These are phyloP conservation scores for Xylaria sp. DNA, from an alignment of 2,329 filamentous ascomycete genomes.

Conservation along the genomic window DNA sequence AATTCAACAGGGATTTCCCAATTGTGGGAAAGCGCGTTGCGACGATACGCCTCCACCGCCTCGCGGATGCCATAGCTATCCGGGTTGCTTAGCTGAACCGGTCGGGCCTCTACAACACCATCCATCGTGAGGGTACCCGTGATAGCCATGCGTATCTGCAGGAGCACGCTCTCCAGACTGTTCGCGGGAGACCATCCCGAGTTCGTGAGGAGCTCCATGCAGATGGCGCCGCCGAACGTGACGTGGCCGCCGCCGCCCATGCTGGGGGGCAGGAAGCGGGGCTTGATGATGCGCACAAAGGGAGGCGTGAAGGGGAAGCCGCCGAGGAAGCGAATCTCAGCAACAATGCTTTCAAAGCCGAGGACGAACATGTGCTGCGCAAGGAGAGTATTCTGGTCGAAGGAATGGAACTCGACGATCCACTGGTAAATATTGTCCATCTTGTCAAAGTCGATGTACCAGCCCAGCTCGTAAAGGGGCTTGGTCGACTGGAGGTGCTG, in stretches of 20 bases:
- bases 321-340: conserved; percentile 76
- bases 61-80: conserved; percentile 58
- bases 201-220: conserved; percentile 79
- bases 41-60: conserved; percentile 66
- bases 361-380: conserved; percentile 65
- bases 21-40: conserved; percentile 63
- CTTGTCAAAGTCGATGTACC: conserved; percentile 68
- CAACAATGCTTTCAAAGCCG: conserved; percentile 61
- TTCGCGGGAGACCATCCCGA: conserved; percentile 72
- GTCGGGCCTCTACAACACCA: no score
- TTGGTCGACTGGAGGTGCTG: conserved; percentile 58
- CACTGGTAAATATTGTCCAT: conserved; percentile 79
- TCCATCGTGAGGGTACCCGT: no score
- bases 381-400: conserved; percentile 63
- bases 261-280: conserved; percentile 68
- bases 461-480: conserved; percentile 64
- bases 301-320: conserved; percentile 75
- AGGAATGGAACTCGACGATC: conserved; percentile 86
- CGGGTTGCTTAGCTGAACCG: neutral
- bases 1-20: conserved; percentile 68
- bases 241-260: conserved; percentile 79
- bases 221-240: conserved; percentile 75
- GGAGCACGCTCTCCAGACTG: conserved; percentile 70
- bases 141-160: conserved; percentile 76
- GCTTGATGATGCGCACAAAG: conserved; percentile 76